phyloP scores from a whole-genome alignment of 1,284 basidiomycete species.

The Heterobasidion irregulare region DNA sequence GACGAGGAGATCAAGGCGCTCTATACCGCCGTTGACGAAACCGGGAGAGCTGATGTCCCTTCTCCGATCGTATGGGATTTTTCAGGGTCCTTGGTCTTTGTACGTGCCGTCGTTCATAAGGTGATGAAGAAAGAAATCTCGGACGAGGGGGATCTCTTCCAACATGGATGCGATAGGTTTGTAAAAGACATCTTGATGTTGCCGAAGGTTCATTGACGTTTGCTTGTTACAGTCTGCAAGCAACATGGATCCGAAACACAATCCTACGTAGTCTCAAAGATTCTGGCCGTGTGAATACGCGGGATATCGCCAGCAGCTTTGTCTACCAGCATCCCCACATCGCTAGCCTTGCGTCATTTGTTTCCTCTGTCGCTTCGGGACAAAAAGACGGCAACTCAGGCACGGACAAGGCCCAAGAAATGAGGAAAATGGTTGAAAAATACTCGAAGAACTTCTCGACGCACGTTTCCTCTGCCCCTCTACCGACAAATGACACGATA shows the following conservation, averaged over 20 bases:
- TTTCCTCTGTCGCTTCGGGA: neutral
- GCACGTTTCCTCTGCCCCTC: conserved; percentile 23
- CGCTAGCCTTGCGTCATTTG: neutral
- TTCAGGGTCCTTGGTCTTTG: conserved; percentile 10
- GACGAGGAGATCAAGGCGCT: conserved; percentile 20
- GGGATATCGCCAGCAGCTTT: conserved; percentile 17
- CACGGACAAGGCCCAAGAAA: conserved; percentile 5
- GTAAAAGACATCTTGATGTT: neutral
- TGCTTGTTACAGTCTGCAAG: conserved; percentile 19
- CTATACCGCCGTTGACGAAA: conserved; percentile 19
- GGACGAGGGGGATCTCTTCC: conserved; percentile 25
- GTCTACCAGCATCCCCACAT: conserved; percentile 26
- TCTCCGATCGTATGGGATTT: conserved; percentile 17
- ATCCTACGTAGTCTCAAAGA: conserved; percentile 18
- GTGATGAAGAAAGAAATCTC: conserved; percentile 10
- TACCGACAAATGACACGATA: neutral
- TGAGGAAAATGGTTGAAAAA: conserved; percentile 14
- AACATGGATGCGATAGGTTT: conserved; percentile 28
- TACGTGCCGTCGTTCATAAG: conserved; percentile 11
- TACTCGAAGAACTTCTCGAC: conserved; percentile 16
- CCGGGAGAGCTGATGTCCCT: conserved; percentile 5
- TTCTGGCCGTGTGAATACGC: conserved; percentile 9
- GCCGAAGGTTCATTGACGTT: neutral
- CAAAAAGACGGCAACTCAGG: neutral
- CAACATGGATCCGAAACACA: conserved; percentile 27